Evolutionary conservation across 140 eudicot species (phyloP).

Genomic region (Senecio squalidus): DNA sequence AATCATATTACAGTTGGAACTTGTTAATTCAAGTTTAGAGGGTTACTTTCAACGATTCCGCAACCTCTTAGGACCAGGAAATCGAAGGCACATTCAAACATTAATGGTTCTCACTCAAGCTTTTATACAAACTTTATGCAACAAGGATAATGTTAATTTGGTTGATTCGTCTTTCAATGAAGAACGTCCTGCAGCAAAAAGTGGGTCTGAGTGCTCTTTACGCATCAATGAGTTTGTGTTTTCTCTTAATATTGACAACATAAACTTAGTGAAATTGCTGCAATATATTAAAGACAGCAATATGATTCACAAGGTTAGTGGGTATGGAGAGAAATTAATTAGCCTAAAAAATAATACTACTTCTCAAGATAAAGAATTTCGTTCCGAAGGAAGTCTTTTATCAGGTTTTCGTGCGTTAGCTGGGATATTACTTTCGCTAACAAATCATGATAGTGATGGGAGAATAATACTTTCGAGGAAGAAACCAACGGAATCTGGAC

Average conservation of each 20-base stretch:
- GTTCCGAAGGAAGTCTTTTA: slow-evolving; percentile 57
- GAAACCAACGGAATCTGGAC: slow-evolving; percentile 37
- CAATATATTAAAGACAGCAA: slow-evolving; percentile 90
- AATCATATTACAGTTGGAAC: slow-evolving; percentile 59
- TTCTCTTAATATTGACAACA: slow-evolving; percentile 86
- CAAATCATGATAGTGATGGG: slow-evolving; percentile 77
- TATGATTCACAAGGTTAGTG: slow-evolving; percentile 89
- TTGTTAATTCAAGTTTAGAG: slow-evolving; percentile 60
- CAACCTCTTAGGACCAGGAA: slow-evolving; percentile 83
- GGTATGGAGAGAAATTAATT: slow-evolving; percentile 65
- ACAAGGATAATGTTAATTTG: slow-evolving; percentile 18
- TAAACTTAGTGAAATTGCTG: slow-evolving; percentile 71
- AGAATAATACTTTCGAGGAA: slow-evolving; percentile 66
- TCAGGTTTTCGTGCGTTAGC: slow-evolving; percentile 75
- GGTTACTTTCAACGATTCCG: slow-evolving; percentile 63
- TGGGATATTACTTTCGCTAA: slow-evolving; percentile 67
- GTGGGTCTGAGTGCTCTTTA: slow-evolving; percentile 47
- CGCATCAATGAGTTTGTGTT: slow-evolving; percentile 77
- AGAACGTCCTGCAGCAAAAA: slow-evolving; percentile 26
- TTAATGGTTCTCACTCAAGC: slow-evolving; percentile 71
- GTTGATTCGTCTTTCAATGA: slow-evolving; percentile 21
- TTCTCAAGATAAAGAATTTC: no score
- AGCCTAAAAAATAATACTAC: slow-evolving; percentile 31
- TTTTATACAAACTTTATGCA: slow-evolving; percentile 47
- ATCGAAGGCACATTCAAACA: slow-evolving; percentile 88